Percentiles rank a stretch among this genome's conserved stretches.
These are phyloP conservation scores for Cutaneotrichosporon sp. DNA, from an alignment of 1,284 basidiomycete species.

Conservation along the genomic window DNA sequence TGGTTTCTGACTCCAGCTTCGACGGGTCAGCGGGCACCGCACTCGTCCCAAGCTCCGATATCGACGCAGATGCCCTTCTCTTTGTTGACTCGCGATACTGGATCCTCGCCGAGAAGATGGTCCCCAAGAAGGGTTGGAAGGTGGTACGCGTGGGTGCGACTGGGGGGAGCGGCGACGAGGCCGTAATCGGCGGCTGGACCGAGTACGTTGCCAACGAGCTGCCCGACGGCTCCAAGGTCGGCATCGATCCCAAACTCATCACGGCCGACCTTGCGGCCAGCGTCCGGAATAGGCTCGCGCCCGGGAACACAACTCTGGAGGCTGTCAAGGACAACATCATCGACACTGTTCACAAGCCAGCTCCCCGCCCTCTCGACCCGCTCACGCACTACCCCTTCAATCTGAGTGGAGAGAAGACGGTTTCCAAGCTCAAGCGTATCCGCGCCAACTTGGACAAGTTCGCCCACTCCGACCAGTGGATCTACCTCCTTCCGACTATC, in stretches of 20 bases:
- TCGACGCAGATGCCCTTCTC: constrained; percentile 52
- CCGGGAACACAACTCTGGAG: constrained; percentile 48
- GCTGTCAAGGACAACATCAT: constrained; percentile 63
- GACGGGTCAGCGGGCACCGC: constrained; percentile 80
- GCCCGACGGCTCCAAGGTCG: constrained; percentile 59
- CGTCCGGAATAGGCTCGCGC: constrained; percentile 20
- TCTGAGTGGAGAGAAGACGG: constrained; percentile 59
- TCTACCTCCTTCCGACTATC: constrained; percentile 49
- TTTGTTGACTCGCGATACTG: constrained; percentile 87
- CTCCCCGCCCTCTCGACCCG: constrained; percentile 60
- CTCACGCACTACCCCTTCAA: constrained; percentile 70
- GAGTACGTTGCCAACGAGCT: constrained; percentile 66
- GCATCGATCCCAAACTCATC: constrained; percentile 83
- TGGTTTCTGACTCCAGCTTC: too few species aligned
- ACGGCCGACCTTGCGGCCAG: constrained; percentile 44
- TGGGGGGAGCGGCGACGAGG: constrained; percentile 45
- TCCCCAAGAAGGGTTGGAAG: constrained; percentile 68
- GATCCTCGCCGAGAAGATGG: constrained; percentile 70
- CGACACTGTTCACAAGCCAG: constrained; percentile 74
- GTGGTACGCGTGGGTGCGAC: constrained; percentile 62
- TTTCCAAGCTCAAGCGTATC: constrained; percentile 33
- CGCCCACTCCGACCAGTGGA: constrained; percentile 32
- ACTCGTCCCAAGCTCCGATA: constrained; percentile 64
- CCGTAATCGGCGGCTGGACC: constrained; percentile 63
- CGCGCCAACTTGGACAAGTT: constrained; percentile 35